These are phyloP conservation scores for Draba incana DNA, from an alignment of 345 rosid species.

Conservation along the genomic window DNA sequence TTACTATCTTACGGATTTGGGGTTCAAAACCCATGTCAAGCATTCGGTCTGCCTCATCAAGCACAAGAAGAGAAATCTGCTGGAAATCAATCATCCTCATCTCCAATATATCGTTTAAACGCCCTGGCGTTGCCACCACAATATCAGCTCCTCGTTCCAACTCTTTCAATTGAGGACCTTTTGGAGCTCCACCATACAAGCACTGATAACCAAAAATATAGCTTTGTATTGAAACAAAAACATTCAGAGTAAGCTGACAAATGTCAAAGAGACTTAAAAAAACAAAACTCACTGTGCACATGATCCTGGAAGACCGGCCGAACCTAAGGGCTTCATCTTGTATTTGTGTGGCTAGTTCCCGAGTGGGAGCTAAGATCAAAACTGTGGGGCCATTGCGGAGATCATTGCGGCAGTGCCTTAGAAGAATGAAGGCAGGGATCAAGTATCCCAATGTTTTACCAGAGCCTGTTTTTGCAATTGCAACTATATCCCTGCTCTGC, in stretches of 20 bases:
- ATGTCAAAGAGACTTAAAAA: conserved; percentile 14
- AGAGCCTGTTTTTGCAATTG: conserved; percentile 98
- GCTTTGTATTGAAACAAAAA: conserved; percentile 25
- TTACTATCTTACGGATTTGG: conserved; percentile 94
- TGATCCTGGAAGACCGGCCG: conserved; percentile 81
- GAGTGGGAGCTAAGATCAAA: conserved; percentile 89
- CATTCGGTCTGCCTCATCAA: conserved; percentile 99
- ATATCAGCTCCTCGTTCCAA: conserved; percentile 90
- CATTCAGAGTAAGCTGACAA: not conserved
- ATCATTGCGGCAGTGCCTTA: conserved; percentile 65
- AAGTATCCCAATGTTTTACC: conserved; percentile 98
- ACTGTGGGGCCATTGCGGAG: conserved; percentile 88
- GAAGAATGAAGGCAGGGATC: conserved; percentile 89
- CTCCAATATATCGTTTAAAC: conserved; percentile 92
- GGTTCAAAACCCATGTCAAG: conserved; percentile 99
- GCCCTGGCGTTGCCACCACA: conserved; percentile 99
- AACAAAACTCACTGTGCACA: conserved; percentile 75
- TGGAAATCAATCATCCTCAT: conserved; percentile 76
- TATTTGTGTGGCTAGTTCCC: conserved; percentile 97
- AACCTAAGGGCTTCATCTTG: conserved; percentile 87
- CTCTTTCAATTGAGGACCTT: conserved; percentile 83
- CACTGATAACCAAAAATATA: conserved; percentile 55
- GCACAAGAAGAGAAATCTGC: conserved; percentile 91
- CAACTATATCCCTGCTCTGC: conserved; percentile 86
- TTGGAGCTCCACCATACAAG: conserved; percentile 98